These are phyloP conservation scores for Chaetomiaceae sp. DNA, from an alignment of 2,329 filamentous ascomycete genomes.

Conservation along the genomic window DNA sequence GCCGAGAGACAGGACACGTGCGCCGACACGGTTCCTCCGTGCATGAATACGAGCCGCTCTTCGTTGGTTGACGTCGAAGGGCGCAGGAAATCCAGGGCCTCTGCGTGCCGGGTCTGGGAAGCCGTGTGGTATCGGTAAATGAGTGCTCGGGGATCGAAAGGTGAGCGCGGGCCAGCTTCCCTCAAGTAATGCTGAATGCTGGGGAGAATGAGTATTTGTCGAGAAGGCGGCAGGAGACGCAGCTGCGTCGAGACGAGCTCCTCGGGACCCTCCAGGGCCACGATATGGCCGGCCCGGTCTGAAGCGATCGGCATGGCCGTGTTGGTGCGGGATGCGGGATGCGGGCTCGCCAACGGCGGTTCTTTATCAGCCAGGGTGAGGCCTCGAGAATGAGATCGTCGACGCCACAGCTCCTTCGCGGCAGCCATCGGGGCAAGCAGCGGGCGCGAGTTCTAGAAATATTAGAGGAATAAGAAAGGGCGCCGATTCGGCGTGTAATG, in stretches of 20 bases:
- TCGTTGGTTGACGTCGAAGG: conserved; percentile 39
- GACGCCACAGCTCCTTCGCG: conserved; percentile 3
- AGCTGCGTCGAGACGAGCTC: conserved; percentile 56
- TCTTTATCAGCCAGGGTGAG: background rate
- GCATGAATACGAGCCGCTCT: conserved; percentile 56
- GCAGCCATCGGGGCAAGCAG: background rate
- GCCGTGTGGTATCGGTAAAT: conserved; percentile 51
- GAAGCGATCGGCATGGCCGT: conserved; percentile 26
- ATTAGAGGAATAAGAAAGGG: background rate
- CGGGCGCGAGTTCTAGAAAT: conserved; percentile 8
- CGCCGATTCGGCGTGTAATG: background rate
- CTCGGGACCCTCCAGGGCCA: conserved; percentile 56
- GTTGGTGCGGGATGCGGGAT: background rate
- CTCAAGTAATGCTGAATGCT: conserved; percentile 45
- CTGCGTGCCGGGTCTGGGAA: conserved; percentile 42
- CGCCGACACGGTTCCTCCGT: conserved; percentile 54
- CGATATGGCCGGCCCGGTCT: conserved; percentile 45
- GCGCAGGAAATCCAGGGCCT: conserved; percentile 49
- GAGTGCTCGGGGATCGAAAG: conserved; percentile 30
- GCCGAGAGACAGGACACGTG: conserved; percentile 50
- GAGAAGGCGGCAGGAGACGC: conserved; percentile 54
- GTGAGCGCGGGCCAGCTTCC: conserved; percentile 26
- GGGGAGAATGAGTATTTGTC: conserved; percentile 55
- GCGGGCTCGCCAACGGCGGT: background rate
- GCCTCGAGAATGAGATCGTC: conserved; percentile 14